Conservation (phyloP, 225 moss, liverwort and hornwort species). For the Pseudisothecium myosuroides region DNA sequence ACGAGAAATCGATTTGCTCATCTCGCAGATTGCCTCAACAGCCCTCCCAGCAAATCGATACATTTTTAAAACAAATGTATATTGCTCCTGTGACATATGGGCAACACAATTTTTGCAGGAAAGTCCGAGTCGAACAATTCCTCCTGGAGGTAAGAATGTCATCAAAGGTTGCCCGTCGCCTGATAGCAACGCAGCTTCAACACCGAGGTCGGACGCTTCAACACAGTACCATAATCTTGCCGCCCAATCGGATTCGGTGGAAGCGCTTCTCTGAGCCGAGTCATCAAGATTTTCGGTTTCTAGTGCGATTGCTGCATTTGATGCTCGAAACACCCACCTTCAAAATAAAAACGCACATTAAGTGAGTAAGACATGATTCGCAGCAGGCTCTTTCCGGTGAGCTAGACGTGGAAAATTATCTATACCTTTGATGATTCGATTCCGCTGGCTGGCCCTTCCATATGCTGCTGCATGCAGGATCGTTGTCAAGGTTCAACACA, state of each 20-base stretch:
- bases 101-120: constrained; percentile 72
- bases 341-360: neutral
- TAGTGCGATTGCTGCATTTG: constrained; percentile 59
- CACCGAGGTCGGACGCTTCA: constrained; percentile 55
- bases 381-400: neutral
- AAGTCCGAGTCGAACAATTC: constrained; percentile 63
- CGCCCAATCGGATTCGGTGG: constrained; percentile 37
- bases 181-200: constrained; percentile 77
- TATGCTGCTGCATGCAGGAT: constrained; percentile 73
- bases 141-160: constrained; percentile 67
- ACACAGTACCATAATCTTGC: constrained; percentile 78
- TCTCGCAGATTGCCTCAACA: constrained; percentile 19
- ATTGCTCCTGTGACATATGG: constrained; percentile 76
- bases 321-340: constrained; percentile 79
- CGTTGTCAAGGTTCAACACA: constrained; percentile 63
- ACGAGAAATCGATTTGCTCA: constrained; percentile 21
- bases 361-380: neutral
- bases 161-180: constrained; percentile 69
- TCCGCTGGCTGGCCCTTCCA: constrained; percentile 94
- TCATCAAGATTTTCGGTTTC: constrained; percentile 53
- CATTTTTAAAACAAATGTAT: constrained; percentile 57
- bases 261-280: constrained; percentile 14
- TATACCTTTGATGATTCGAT: constrained; percentile 69
- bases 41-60: constrained; percentile 58
- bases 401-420: neutral